Conservation (phyloP, 2,329 filamentous ascomycete species). For the Fusarium foetens region DNA sequence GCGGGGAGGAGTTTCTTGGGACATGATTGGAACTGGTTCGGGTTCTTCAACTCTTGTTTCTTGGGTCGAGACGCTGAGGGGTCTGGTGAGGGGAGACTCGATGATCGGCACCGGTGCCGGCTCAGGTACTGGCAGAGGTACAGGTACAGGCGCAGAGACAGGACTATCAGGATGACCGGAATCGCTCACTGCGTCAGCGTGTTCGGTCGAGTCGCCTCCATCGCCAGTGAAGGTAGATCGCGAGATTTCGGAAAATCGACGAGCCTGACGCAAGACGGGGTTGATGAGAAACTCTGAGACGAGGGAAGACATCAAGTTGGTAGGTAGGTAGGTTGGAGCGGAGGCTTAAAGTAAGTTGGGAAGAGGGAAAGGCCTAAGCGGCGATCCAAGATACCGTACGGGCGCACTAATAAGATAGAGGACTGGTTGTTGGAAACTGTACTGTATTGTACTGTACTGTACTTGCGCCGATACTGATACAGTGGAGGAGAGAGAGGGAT, state of each 20-base stretch:
- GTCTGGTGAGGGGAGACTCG: slow-evolving; percentile 44
- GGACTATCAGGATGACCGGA: slow-evolving; percentile 31
- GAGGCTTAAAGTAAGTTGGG: slow-evolving; percentile 23
- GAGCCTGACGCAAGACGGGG: slow-evolving; percentile 72
- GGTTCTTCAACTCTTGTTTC: slow-evolving; percentile 49
- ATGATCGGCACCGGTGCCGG: slow-evolving; percentile 29
- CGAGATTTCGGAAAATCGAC: slow-evolving; percentile 67
- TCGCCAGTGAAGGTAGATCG: slow-evolving; percentile 52
- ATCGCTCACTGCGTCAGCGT: slow-evolving; percentile 38
- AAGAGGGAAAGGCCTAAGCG: slow-evolving; percentile 30
- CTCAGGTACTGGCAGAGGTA: slow-evolving; percentile 8
- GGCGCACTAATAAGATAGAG: slow-evolving; percentile 19
- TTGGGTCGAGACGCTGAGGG: slow-evolving; percentile 49
- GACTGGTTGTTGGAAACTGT: background rate
- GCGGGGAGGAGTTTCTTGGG: slow-evolving; percentile 40
- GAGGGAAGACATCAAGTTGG: slow-evolving; percentile 65
- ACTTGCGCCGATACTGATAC: slow-evolving; percentile 16
- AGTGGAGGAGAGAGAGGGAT: slow-evolving; percentile 13
- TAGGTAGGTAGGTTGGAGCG: background rate
- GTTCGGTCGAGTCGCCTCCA: slow-evolving; percentile 45
- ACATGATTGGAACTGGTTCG: slow-evolving; percentile 31
- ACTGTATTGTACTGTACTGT: slow-evolving; percentile 8
- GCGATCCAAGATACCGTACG: slow-evolving; percentile 23
- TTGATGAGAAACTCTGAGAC: slow-evolving; percentile 74
- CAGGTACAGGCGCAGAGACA: slow-evolving; percentile 25